Evolutionary conservation across 2,329 filamentous ascomycete species (phyloP).

Genomic region (Lachnellula occidentalis): DNA sequence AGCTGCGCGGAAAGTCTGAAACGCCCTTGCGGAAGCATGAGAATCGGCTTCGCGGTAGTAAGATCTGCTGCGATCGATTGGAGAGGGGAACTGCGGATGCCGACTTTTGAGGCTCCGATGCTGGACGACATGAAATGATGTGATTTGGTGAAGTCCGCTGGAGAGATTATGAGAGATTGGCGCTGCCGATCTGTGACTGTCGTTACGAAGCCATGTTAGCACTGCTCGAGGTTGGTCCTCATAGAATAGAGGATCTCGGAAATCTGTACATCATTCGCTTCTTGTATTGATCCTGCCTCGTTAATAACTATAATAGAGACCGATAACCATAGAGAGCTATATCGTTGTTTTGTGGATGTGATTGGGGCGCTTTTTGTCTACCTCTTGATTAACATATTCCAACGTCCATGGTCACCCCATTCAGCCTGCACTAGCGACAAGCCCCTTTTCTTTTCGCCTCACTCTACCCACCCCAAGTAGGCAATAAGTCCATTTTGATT

Average conservation of each 20-base stretch:
- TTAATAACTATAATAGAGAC: neutral
- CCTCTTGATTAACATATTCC: neutral
- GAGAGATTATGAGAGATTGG: neutral
- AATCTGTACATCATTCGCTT: conserved; percentile 13
- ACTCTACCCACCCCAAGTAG: too few species aligned
- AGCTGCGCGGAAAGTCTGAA: neutral
- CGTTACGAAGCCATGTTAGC: conserved; percentile 1
- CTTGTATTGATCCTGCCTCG: conserved; percentile 18
- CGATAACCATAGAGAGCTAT: neutral
- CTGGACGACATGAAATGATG: neutral
- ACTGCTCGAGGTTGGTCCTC: neutral
- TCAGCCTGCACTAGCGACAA: too few species aligned
- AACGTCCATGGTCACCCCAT: too few species aligned
- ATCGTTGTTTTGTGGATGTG: neutral
- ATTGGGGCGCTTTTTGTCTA: neutral
- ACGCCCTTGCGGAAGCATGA: neutral
- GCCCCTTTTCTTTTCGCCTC: too few species aligned
- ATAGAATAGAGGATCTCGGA: conserved; percentile 1
- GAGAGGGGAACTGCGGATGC: too few species aligned
- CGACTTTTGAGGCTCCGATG: too few species aligned
- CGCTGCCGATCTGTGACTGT: conserved; percentile 4
- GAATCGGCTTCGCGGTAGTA: neutral
- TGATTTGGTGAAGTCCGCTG: neutral
- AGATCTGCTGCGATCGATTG: neutral
- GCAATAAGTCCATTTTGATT: too few species aligned